These are phyloP conservation scores for Colletotrichum lindemuthianum DNA, from an alignment of 2,329 filamentous ascomycete species.

Conservation along the genomic window DNA sequence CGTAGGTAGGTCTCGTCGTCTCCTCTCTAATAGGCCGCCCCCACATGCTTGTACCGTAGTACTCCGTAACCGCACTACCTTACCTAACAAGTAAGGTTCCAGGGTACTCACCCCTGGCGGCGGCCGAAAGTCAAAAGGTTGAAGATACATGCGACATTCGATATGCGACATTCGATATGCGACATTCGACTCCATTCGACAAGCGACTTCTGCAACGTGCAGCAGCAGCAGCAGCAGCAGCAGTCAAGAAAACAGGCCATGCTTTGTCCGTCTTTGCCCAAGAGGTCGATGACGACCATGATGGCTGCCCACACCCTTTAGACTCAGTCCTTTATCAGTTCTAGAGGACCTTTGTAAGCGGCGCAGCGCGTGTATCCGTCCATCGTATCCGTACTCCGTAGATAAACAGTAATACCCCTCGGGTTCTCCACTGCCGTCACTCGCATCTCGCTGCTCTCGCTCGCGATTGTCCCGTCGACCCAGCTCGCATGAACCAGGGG, in stretches of 20 bases:
- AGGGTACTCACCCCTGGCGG: conserved; percentile 22
- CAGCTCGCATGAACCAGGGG: conserved; percentile 24
- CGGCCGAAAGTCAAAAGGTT: conserved; percentile 5
- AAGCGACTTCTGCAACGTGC: too few relatives aligned
- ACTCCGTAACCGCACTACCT: neutral
- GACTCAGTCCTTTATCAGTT: too few relatives aligned
- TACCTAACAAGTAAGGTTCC: too few relatives aligned
- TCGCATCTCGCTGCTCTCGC: conserved; percentile 32
- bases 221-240: too few relatives aligned
- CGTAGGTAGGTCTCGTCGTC: too few relatives aligned
- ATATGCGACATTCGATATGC: neutral
- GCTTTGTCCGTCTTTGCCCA: conserved; percentile 16
- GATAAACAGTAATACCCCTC: neutral
- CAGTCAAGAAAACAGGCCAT: too few relatives aligned
- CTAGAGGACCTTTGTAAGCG: too few relatives aligned
- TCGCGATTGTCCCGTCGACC: conserved; percentile 30
- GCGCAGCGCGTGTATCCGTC: too few relatives aligned
- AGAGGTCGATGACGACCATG: conserved; percentile 19
- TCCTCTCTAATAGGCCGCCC: neutral
- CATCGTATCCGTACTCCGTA: too few relatives aligned
- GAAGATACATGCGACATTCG: conserved; percentile 29
- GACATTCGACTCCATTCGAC: too few relatives aligned
- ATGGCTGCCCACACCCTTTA: conserved; percentile 12
- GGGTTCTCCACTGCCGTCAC: conserved; percentile 22
- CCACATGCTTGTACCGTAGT: too few relatives aligned